Evolutionary conservation across 768 basidiomycete species (phyloP).

Genomic region (Ephemerocybe angulata): DNA sequence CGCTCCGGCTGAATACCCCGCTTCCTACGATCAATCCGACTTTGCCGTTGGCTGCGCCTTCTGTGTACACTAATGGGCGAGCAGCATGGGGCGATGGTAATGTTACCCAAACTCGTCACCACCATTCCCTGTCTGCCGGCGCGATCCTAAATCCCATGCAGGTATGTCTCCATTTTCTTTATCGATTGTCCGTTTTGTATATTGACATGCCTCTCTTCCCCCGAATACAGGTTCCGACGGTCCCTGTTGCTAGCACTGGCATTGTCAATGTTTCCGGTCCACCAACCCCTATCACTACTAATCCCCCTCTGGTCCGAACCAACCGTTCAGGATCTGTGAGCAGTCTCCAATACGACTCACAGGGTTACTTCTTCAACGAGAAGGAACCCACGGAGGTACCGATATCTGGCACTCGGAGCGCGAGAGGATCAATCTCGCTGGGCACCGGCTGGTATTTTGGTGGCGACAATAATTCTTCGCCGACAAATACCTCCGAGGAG

Average conservation of each 20-base stretch:
- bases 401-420: slow-evolving; percentile 1
- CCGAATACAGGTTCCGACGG: slow-evolving; percentile 1
- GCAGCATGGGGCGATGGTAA: slow-evolving; percentile 39
- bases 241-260: neutral
- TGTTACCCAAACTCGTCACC: slow-evolving; percentile 34
- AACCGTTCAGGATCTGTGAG: slow-evolving; percentile 8
- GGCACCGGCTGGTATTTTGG: slow-evolving; percentile 16
- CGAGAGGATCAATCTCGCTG: neutral
- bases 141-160: slow-evolving; percentile 26
- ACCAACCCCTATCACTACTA: slow-evolving; percentile 10
- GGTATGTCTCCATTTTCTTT: slow-evolving; percentile 1
- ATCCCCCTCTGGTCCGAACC: slow-evolving; percentile 8
- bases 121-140: slow-evolving; percentile 41
- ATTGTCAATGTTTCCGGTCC: slow-evolving; percentile 4
- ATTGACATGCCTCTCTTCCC: neutral
- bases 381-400: slow-evolving; percentile 9
- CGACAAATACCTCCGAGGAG: slow-evolving; percentile 27
- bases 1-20: slow-evolving; percentile 18
- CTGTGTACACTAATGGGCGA: slow-evolving; percentile 28
- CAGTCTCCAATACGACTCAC: neutral
- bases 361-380: slow-evolving; percentile 5
- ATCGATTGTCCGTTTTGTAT: neutral
- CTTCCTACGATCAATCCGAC: slow-evolving; percentile 14
- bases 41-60: slow-evolving; percentile 16
- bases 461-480: slow-evolving; percentile 19